A percentile compares a stretch with the other conserved stretches of the same genome.
Evolutionary conservation across 2,329 filamentous ascomycete species (phyloP).

Genomic region (Pseudophaeomoniella oleicola): DNA sequence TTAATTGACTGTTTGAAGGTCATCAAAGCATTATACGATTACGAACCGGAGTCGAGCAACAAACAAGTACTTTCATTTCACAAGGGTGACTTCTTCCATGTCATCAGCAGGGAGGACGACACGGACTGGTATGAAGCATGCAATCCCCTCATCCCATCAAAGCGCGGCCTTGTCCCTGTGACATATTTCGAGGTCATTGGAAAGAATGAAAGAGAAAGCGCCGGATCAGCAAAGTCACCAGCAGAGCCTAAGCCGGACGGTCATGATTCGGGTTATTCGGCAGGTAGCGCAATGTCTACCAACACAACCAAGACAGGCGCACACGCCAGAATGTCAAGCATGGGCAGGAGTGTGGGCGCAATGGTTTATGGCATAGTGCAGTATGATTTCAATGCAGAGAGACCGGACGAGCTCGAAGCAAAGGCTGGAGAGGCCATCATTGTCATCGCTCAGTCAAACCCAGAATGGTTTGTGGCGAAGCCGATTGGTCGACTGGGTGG

Average conservation of each 20-base stretch:
- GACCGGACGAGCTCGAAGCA: slow-evolving; percentile 90
- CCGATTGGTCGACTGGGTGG: slow-evolving; percentile 96
- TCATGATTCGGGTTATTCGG: slow-evolving; percentile 80
- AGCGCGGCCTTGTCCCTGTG: slow-evolving; percentile 83
- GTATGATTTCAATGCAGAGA: slow-evolving; percentile 90
- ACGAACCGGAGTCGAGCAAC: slow-evolving; percentile 54
- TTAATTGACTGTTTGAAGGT: slow-evolving; percentile 41
- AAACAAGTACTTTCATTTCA: slow-evolving; percentile 76
- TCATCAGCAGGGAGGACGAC: slow-evolving; percentile 91
- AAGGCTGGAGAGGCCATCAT: slow-evolving; percentile 95
- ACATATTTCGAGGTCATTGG: slow-evolving; percentile 85
- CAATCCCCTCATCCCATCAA: slow-evolving; percentile 77
- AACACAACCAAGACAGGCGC: slow-evolving; percentile 18
- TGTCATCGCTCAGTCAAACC: slow-evolving; percentile 94
- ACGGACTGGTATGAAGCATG: slow-evolving; percentile 96
- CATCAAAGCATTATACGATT: slow-evolving; percentile 92
- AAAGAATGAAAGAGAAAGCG: slow-evolving; percentile 82
- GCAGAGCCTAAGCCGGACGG: slow-evolving; percentile 41
- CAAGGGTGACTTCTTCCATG: slow-evolving; percentile 94
- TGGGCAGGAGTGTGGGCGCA: slow-evolving; percentile 48
- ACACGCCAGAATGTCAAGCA: slow-evolving; percentile 26
- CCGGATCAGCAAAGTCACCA: slow-evolving; percentile 45
- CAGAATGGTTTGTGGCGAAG: slow-evolving; percentile 98
- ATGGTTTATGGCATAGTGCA: slow-evolving; percentile 96
- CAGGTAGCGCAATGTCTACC: slow-evolving; percentile 26